A percentile compares a stretch with the other conserved stretches of the same genome.
These are phyloP conservation scores for Aspergillus mulundensis DNA, from an alignment of 495 filamentous ascomycete genomes.

Conservation along the genomic window DNA sequence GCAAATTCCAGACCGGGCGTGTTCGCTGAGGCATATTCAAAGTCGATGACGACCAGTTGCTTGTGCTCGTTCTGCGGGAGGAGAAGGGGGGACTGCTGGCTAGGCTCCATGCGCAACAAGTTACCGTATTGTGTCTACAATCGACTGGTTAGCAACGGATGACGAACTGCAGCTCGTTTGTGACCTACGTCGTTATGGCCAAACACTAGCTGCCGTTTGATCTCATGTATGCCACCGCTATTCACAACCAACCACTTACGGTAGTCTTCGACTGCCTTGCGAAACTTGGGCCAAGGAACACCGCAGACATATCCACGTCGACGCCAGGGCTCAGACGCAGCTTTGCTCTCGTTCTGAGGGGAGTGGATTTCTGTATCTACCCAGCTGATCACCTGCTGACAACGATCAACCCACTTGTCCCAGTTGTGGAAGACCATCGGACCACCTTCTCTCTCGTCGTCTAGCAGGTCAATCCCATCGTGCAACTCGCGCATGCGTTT, in stretches of 20 bases:
- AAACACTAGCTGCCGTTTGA: constrained; percentile 80
- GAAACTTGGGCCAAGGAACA: constrained; percentile 77
- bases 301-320: constrained; percentile 74
- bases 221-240: constrained; percentile 60
- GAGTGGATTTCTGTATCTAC: constrained; percentile 65
- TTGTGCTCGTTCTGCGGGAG: constrained; percentile 89
- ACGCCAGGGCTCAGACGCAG: constrained; percentile 54
- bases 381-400: constrained; percentile 70
- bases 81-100: constrained; percentile 80
- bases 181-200: constrained; percentile 92
- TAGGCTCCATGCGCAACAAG: constrained; percentile 82
- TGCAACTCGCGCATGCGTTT: constrained; percentile 97
- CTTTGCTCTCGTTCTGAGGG: constrained; percentile 31
- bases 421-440: constrained; percentile 87
- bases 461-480: constrained; percentile 81
- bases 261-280: constrained; percentile 71
- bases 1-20: constrained; percentile 85
- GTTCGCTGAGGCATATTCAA: constrained; percentile 95
- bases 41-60: constrained; percentile 95
- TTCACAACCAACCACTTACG: constrained; percentile 66
- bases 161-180: not conserved
- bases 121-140: constrained; percentile 95
- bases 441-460: constrained; percentile 70
- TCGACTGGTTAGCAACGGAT: constrained; percentile 13
- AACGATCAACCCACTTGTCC: constrained; percentile 88